A percentile compares a stretch with the other conserved stretches of the same genome.
These are phyloP conservation scores for Afroboletus lepidellus DNA, from an alignment of 1,284 basidiomycete genomes.

Conservation along the genomic window DNA sequence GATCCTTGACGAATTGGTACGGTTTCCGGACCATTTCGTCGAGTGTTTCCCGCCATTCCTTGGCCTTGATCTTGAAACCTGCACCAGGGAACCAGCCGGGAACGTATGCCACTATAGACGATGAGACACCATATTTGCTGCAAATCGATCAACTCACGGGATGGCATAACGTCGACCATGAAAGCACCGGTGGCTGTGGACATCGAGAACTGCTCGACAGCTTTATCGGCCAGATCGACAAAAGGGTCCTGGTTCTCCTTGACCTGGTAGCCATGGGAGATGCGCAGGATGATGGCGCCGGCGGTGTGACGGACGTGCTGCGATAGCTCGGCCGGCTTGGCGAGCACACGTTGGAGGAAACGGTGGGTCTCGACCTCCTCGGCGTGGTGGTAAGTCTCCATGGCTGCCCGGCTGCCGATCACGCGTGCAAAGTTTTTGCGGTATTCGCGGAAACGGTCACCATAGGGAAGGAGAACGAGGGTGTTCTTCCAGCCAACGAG, in stretches of 20 bases:
- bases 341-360: conserved; percentile 55
- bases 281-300: conserved; percentile 57
- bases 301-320: conserved; percentile 58
- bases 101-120: conserved; percentile 49
- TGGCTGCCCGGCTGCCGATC: conserved; percentile 52
- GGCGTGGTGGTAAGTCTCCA: conserved; percentile 48
- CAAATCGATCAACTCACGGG: conserved; percentile 38
- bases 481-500: conserved; percentile 67
- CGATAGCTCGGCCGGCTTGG: conserved; percentile 51
- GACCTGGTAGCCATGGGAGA: conserved; percentile 62
- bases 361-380: conserved; percentile 54
- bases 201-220: conserved; percentile 57
- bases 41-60: conserved; percentile 49
- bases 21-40: conserved; percentile 55
- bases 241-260: conserved; percentile 57
- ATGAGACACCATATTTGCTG: conserved; percentile 1
- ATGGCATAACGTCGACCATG: conserved; percentile 57
- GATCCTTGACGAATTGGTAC: conserved; percentile 56
- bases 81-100: conserved; percentile 68
- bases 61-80: conserved; percentile 53
- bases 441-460: conserved; percentile 60
- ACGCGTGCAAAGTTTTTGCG: conserved; percentile 56
- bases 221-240: conserved; percentile 53
- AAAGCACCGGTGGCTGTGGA: conserved; percentile 58
- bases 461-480: conserved; percentile 59